phyloP scores from a whole-genome alignment of 352 stramenopile genomes.

The Phytopythium vexans region DNA sequence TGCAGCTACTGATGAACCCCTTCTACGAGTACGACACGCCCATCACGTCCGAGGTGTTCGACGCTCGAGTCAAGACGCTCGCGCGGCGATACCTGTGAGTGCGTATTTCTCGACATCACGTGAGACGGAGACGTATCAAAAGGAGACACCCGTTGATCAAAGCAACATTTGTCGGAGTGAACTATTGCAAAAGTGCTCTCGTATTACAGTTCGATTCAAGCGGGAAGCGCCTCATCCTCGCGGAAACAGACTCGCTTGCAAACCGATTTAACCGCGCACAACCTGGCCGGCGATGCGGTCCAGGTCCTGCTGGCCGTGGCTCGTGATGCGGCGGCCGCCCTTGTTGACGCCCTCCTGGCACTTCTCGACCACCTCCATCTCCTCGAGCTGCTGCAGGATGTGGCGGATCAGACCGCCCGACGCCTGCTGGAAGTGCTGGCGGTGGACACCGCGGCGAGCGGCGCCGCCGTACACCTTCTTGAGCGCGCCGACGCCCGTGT shows the following conservation, averaged over 20 bases:
- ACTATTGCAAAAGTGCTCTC: constrained; percentile 9
- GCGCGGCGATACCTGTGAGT: constrained; percentile 85
- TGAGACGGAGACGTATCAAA: too few relatives aligned
- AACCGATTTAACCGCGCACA: constrained; percentile 57
- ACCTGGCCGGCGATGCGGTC: constrained; percentile 98
- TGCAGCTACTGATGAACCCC: constrained; percentile 93
- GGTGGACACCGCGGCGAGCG: constrained; percentile 89
- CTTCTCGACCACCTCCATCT: constrained; percentile 99
- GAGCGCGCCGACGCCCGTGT: constrained; percentile 95
- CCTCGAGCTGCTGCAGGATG: constrained; percentile 97
- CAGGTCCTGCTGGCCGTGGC: constrained; percentile 98
- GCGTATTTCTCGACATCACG: too few relatives aligned
- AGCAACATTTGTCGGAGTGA: not conserved
- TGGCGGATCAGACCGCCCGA: constrained; percentile 96
- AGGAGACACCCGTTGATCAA: not conserved
- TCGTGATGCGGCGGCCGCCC: constrained; percentile 94
- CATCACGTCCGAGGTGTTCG: constrained; percentile 92
- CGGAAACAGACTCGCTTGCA: too few relatives aligned
- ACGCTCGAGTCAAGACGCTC: constrained; percentile 87
- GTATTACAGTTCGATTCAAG: constrained; percentile 5
- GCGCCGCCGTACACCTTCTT: constrained; percentile 98
- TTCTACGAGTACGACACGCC: constrained; percentile 96
- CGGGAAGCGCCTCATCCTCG: not conserved
- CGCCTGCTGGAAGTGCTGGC: constrained; percentile 96
- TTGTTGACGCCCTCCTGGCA: constrained; percentile 88